These are phyloP conservation scores for Lipomyces kockii DNA, from an alignment of 805 yeast genomes.

Conservation along the genomic window DNA sequence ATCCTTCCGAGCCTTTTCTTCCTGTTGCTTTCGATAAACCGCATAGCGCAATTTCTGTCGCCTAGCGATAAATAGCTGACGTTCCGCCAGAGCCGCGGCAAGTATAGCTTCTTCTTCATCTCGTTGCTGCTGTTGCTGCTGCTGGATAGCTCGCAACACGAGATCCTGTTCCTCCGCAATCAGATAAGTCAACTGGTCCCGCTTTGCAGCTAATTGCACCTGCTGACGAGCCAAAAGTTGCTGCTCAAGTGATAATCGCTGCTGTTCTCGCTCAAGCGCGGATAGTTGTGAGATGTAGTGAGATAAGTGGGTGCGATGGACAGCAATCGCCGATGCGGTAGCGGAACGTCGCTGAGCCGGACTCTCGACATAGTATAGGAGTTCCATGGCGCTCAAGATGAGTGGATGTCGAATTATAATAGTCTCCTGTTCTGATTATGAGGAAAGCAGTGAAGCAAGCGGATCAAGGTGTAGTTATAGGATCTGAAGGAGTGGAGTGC, in stretches of 20 bases:
- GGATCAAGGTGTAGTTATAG: background rate
- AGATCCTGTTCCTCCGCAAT: conserved; percentile 41
- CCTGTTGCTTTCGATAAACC: conserved; percentile 35
- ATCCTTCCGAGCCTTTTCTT: conserved; percentile 30
- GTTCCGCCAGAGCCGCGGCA: conserved; percentile 28
- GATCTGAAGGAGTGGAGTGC: background rate
- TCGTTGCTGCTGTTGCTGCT: conserved; percentile 28
- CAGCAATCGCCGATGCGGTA: conserved; percentile 19
- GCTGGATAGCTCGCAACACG: conserved; percentile 36
- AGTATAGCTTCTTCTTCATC: conserved; percentile 26
- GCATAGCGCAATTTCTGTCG: conserved; percentile 33
- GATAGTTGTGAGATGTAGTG: conserved; percentile 38
- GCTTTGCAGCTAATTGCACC: conserved; percentile 35
- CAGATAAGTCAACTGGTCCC: conserved; percentile 37
- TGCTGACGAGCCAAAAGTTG: conserved; percentile 31
- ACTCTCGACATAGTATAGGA: background rate
- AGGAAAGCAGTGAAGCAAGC: background rate
- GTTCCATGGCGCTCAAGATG: background rate
- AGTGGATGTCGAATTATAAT: background rate
- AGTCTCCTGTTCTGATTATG: background rate
- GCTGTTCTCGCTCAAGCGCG: conserved; percentile 39
- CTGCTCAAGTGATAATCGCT: conserved; percentile 34
- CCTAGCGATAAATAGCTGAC: conserved; percentile 32
- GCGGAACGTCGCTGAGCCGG: background rate
- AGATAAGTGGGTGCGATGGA: conserved; percentile 36